Conservation (phyloP, 2,329 filamentous ascomycete genomes). For the Beauveria australis region DNA sequence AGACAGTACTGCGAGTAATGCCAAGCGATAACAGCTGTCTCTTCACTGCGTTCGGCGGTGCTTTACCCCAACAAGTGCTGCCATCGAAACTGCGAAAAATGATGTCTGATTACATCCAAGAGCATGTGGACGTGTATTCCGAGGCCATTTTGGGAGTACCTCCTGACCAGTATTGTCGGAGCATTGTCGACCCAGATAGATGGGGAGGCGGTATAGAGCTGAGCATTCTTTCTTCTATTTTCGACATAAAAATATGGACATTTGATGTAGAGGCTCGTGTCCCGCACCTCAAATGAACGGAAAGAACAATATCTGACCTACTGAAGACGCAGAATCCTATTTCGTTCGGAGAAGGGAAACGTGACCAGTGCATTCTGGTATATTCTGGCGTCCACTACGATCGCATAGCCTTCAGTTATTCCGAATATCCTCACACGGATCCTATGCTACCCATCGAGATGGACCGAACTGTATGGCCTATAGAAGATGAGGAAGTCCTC, state of each 20-base stretch:
- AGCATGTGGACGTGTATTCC: constrained; percentile 63
- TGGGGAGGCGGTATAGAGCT: constrained; percentile 94
- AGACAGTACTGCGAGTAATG: constrained; percentile 76
- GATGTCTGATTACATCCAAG: constrained; percentile 70
- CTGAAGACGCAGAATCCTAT: constrained; percentile 27
- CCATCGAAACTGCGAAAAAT: constrained; percentile 58
- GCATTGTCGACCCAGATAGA: constrained; percentile 70
- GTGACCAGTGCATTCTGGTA: constrained; percentile 66
- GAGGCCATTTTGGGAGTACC: constrained; percentile 67
- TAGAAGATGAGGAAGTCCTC: constrained; percentile 57
- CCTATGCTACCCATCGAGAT: constrained; percentile 59
- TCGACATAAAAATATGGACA: constrained; percentile 76
- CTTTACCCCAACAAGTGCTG: constrained; percentile 53
- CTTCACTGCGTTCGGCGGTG: constrained; percentile 80
- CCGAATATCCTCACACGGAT: constrained; percentile 45
- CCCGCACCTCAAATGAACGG: neutral
- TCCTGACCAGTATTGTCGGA: constrained; percentile 68
- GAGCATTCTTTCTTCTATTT: constrained; percentile 74
- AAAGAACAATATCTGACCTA: constrained; percentile 7
- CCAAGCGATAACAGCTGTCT: constrained; percentile 94
- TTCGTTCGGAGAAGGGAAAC: constrained; percentile 68
- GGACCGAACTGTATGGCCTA: constrained; percentile 57
- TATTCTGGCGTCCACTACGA: constrained; percentile 96
- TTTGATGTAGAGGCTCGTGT: constrained; percentile 60
- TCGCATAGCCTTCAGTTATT: constrained; percentile 68